phyloP scores from a whole-genome alignment of 495 filamentous ascomycete genomes.

The Mytilinidion resinicola region DNA sequence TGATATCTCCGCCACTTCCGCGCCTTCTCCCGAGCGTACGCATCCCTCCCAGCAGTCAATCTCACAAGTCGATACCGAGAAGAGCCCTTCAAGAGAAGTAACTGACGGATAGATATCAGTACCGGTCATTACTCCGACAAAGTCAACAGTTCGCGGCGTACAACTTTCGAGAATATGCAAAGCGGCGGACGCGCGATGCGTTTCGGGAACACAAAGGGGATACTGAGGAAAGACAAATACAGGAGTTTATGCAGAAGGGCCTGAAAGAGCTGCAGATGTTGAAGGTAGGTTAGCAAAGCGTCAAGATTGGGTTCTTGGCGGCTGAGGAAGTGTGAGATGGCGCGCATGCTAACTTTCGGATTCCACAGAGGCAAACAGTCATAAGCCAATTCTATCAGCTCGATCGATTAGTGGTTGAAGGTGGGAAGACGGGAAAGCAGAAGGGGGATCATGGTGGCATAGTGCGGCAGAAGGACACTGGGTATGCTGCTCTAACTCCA shows the following conservation, averaged over 20 bases:
- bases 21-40: conserved; percentile 17
- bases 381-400: conserved; percentile 93
- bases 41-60: too few relatives aligned
- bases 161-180: conserved; percentile 97
- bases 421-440: conserved; percentile 73
- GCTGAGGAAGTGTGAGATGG: not conserved
- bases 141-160: conserved; percentile 83
- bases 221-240: conserved; percentile 67
- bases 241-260: conserved; percentile 84
- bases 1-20: conserved; percentile 36
- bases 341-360: conserved; percentile 8
- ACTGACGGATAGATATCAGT: conserved; percentile 45
- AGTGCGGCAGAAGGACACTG: conserved; percentile 73
- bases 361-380: conserved; percentile 77
- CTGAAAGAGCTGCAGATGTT: conserved; percentile 80
- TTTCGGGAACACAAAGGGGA: conserved; percentile 71
- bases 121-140: conserved; percentile 85
- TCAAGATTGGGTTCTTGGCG: not conserved
- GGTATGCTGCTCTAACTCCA: conserved; percentile 46
- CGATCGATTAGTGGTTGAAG: conserved; percentile 89
- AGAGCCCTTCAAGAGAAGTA: too few relatives aligned
- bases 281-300: conserved; percentile 57
- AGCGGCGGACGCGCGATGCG: conserved; percentile 76
- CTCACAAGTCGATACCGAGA: too few relatives aligned
- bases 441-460: conserved; percentile 61